Percentiles rank a stretch among this genome's conserved stretches.
Evolutionary conservation across 331 rosid species (phyloP).

Genomic region (Stylosanthes scabra): DNA sequence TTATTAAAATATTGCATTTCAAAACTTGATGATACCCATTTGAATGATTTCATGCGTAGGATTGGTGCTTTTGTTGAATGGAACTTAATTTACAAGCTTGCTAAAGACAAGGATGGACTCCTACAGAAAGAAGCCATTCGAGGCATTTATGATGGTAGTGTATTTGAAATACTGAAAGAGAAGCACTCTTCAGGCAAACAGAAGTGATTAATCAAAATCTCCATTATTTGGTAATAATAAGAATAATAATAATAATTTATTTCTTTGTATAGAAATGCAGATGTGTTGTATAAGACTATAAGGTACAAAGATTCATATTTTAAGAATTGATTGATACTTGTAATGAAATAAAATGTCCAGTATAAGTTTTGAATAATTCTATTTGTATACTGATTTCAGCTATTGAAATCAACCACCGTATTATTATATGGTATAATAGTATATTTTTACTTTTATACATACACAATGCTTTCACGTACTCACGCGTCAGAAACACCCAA

Average conservation of each 20-base stretch:
- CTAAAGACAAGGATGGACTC: slow-evolving; percentile 81
- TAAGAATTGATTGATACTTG: no score
- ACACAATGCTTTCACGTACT: no score
- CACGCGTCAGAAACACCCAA: no score
- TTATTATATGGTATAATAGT: no score
- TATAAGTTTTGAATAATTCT: no score
- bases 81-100: slow-evolving; percentile 64
- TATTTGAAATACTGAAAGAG: slow-evolving; percentile 69
- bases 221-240: not conserved
- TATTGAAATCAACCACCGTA: no score
- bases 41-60: slow-evolving; percentile 57
- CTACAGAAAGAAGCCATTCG: slow-evolving; percentile 64
- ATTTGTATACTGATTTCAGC: no score
- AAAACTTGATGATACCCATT: not conserved
- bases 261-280: not conserved
- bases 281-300: not conserved
- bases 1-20: not conserved
- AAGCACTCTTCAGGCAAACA: slow-evolving; percentile 42
- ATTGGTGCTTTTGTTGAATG: slow-evolving; percentile 65
- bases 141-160: slow-evolving; percentile 82
- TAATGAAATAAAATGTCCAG: no score
- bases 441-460: no score
- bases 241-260: not conserved
- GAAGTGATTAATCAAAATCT: slow-evolving; percentile 31
- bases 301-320: no score